Conservation (phyloP, 495 filamentous ascomycete species). For the Platismatia glauca region DNA sequence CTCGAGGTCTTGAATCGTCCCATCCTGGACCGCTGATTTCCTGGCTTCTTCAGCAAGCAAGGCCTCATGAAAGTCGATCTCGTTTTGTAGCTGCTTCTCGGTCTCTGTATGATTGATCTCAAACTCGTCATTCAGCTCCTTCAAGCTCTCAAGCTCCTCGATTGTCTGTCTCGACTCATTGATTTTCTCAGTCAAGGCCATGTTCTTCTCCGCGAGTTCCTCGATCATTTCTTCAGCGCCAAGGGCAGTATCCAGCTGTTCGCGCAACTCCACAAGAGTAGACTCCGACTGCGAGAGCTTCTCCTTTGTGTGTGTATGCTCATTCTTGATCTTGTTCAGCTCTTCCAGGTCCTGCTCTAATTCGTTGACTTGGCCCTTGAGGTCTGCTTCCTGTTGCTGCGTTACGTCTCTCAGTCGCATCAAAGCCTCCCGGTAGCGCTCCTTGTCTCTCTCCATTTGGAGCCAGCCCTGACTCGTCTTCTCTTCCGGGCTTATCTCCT, state of each 20-base stretch:
- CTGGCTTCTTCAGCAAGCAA: constrained; percentile 68
- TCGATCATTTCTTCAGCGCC: constrained; percentile 91
- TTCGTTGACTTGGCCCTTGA: constrained; percentile 65
- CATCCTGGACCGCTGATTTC: constrained; percentile 54
- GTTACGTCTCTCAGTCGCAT: constrained; percentile 77
- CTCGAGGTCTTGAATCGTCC: constrained; percentile 74
- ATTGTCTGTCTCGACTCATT: constrained; percentile 71
- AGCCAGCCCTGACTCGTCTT: constrained; percentile 77
- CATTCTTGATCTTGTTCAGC: constrained; percentile 57
- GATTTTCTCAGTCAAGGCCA: constrained; percentile 70
- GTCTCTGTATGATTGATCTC: constrained; percentile 88
- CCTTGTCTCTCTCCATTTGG: constrained; percentile 84
- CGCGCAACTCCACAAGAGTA: constrained; percentile 75
- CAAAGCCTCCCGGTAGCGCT: constrained; percentile 78
- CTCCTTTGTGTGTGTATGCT: constrained; percentile 60
- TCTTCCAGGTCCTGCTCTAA: constrained; percentile 73
- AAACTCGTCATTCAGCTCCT: constrained; percentile 88
- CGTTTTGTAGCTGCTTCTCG: constrained; percentile 88
- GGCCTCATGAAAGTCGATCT: constrained; percentile 72
- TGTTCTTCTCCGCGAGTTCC: constrained; percentile 76
- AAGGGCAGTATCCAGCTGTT: constrained; percentile 82
- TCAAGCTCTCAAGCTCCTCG: constrained; percentile 75
- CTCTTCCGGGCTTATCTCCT: constrained; percentile 83
- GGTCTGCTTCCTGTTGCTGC: constrained; percentile 72
- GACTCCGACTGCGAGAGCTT: constrained; percentile 63